Percentiles rank a stretch among this genome's conserved stretches.
phyloP scores from a whole-genome alignment of 345 rosid species.

The Populus nigra region DNA sequence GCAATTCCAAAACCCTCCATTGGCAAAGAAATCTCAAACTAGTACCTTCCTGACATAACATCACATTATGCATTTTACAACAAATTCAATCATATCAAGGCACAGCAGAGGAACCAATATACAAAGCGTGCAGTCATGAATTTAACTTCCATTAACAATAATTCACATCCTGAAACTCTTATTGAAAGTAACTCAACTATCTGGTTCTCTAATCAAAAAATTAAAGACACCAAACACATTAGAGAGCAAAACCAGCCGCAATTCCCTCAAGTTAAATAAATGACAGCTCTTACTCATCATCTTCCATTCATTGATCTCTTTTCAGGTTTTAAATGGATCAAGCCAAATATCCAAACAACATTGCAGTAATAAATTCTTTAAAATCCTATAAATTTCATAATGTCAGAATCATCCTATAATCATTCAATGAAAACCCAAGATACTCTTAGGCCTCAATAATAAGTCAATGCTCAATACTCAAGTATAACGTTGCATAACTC shows the following conservation, averaged over 20 bases:
- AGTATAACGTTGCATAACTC: neutral
- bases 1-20: neutral
- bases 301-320: neutral
- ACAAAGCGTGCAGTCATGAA: neutral
- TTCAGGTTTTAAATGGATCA: neutral
- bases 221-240: neutral
- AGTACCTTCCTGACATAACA: neutral
- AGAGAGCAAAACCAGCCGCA: neutral
- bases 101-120: neutral
- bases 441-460: neutral
- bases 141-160: neutral
- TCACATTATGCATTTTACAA: neutral
- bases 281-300: neutral
- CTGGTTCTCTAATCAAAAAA: neutral
- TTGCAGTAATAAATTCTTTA: neutral
- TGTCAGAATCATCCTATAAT: neutral
- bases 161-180: neutral
- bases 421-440: neutral
- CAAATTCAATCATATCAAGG: neutral
- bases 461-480: neutral
- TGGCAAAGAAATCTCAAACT: slow-evolving; percentile 3
- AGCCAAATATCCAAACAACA: slow-evolving; percentile 8
- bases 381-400: neutral
- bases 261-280: slow-evolving; percentile 1
- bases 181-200: neutral